phyloP scores from a whole-genome alignment of 495 filamentous ascomycete species.

The Trichocladium uniseriatum region DNA sequence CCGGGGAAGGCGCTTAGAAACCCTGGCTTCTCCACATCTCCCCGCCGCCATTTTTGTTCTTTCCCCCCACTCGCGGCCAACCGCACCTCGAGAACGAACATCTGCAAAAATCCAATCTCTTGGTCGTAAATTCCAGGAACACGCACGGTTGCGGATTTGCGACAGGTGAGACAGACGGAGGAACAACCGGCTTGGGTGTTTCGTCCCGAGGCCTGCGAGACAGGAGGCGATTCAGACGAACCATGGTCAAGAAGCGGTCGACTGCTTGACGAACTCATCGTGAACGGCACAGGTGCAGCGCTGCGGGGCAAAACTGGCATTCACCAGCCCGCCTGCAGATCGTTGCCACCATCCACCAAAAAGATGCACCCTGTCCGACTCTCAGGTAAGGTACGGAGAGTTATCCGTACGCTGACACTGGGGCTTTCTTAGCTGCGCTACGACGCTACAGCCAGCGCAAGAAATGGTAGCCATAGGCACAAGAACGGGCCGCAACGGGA shows the following conservation, averaged over 20 bases:
- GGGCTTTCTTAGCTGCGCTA: conserved; percentile 3
- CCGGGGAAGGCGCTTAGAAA: conserved; percentile 25
- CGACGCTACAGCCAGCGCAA: neutral
- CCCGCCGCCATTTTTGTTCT: conserved; percentile 5
- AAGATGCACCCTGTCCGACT: too few relatives aligned
- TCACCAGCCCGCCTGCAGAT: conserved; percentile 6
- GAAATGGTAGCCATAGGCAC: neutral
- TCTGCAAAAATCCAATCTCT: neutral
- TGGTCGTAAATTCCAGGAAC: conserved; percentile 1
- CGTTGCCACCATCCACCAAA: conserved; percentile 2
- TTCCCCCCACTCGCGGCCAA: conserved; percentile 8
- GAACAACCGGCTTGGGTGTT: too few relatives aligned
- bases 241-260: neutral
- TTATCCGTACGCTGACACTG: too few relatives aligned
- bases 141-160: too few relatives aligned
- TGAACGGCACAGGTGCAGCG: conserved; percentile 1
- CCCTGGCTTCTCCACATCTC: conserved; percentile 9
- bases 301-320: conserved; percentile 4
- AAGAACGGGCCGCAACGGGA: neutral
- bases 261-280: too few relatives aligned
- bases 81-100: conserved; percentile 7
- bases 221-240: neutral
- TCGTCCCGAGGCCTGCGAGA: neutral
- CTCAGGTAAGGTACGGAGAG: too few relatives aligned
- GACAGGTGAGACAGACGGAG: too few relatives aligned